Conservation (phyloP, 768 basidiomycete genomes). For the Lactarius sanguifluus region DNA sequence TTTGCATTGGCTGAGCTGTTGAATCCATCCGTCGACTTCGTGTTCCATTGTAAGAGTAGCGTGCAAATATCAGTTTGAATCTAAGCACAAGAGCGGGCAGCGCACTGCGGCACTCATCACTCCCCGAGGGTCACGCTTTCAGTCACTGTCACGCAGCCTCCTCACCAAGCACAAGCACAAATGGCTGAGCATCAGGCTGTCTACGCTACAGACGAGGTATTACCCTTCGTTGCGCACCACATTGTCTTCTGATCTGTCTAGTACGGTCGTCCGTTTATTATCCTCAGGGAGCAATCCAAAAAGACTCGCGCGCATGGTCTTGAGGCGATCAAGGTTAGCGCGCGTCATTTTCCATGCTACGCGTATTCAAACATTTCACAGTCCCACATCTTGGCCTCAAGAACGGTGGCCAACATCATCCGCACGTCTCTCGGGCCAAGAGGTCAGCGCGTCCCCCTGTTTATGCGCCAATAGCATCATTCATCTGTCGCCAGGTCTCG, state of each 20-base stretch:
- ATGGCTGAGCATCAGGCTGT: constrained; percentile 61
- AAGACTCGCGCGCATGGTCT: constrained; percentile 91
- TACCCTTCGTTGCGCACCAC: neutral
- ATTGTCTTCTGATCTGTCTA: constrained; percentile 36
- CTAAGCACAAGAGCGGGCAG: constrained; percentile 17
- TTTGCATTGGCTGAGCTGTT: constrained; percentile 95
- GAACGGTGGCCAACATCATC: constrained; percentile 91
- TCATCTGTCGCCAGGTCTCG: constrained; percentile 59
- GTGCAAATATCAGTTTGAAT: constrained; percentile 25
- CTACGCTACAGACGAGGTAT: constrained; percentile 85
- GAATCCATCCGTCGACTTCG: constrained; percentile 97
- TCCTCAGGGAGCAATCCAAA: constrained; percentile 88
- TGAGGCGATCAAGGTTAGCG: constrained; percentile 91
- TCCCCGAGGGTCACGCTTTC: constrained; percentile 13
- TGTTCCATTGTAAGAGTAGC: constrained; percentile 42
- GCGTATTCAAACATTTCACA: constrained; percentile 34
- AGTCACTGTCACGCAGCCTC: constrained; percentile 20
- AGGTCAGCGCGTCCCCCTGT: constrained; percentile 49
- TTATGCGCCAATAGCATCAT: neutral
- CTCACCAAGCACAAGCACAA: constrained; percentile 1
- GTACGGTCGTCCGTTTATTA: constrained; percentile 98
- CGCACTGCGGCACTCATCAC: constrained; percentile 8
- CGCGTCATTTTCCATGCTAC: constrained; percentile 12
- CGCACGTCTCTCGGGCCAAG: constrained; percentile 93
- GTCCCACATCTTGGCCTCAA: constrained; percentile 95